Evolutionary conservation across 2,329 filamentous ascomycete species (phyloP).

Genomic region (Xylariomycetidae sp.): DNA sequence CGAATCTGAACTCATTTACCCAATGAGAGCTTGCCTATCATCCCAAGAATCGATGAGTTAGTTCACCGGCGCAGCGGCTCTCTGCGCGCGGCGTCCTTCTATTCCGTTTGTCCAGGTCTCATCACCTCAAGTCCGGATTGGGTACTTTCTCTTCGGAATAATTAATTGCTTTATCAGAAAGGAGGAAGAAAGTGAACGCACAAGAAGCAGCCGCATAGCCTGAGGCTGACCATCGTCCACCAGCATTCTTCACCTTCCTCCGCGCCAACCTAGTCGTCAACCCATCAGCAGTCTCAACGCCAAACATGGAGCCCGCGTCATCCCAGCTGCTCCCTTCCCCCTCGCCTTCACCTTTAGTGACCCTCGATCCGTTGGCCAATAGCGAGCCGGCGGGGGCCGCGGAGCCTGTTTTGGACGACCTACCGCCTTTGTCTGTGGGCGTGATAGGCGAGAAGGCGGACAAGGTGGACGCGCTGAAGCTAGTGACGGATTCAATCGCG

Average conservation of each 20-base stretch:
- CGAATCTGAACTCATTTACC: too few species aligned
- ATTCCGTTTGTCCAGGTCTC: too few species aligned
- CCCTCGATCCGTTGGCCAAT: constrained; percentile 28
- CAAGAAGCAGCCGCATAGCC: too few species aligned
- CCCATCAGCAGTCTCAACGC: constrained; percentile 58
- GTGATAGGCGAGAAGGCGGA: constrained; percentile 51
- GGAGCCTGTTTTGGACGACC: constrained; percentile 40
- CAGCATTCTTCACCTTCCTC: constrained; percentile 80
- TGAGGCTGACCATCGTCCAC: too few species aligned
- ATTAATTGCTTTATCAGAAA: too few species aligned
- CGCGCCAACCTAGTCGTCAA: constrained; percentile 73
- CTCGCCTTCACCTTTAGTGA: constrained; percentile 30
- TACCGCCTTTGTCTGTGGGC: constrained; percentile 62
- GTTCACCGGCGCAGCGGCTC: too few species aligned
- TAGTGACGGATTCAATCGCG: constrained; percentile 77
- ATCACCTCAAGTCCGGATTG: too few species aligned
- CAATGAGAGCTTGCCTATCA: too few species aligned
- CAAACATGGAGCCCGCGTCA: constrained; percentile 53
- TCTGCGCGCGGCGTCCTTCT: too few species aligned
- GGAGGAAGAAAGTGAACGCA: too few species aligned
- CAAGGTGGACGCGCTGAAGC: constrained; percentile 62
- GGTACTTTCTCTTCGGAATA: too few species aligned
- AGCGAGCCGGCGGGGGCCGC: constrained; percentile 18
- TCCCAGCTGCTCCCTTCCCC: constrained; percentile 32
- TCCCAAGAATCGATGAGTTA: too few species aligned